Base-by-base conservation (phyloP, 768 basidiomycete species). In the Cystofilobasidium macerans region DNA sequence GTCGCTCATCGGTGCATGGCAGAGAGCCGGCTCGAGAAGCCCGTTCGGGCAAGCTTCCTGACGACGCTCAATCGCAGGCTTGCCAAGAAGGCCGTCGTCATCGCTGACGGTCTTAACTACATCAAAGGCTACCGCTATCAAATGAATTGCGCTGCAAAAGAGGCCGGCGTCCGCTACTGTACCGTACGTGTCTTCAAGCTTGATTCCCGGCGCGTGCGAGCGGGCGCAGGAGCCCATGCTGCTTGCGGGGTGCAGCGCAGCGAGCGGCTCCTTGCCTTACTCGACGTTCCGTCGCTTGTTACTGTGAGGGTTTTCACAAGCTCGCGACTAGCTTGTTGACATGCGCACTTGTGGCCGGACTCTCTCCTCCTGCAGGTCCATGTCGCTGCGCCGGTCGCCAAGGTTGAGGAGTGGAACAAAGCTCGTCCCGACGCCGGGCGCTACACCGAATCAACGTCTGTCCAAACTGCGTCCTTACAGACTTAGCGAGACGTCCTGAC, bases 51-150 rank as follows among this genome's bases (percentile, higher is more conserved):
- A 6, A 80, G 86, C 14, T 80, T 94, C 26, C 90, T 94, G 75
- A 84, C 91, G 0, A 83, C 88, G 0, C 79, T 92, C 59, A 89
- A 86, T 71, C 81, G 95, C 16, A 80, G 82, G 38, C 80, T 99
- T 69, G 80, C 81, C 28, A 75, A 77, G 40, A 84, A 88, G 71
- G 87, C 84, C 0, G 83, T 97, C 71, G 81, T 95, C 65, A 87
- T 99, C 70, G 81, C 92, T 68, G 95, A 99, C 73, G 84, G 86
- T 18, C 81, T 88, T 70, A 98, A 98, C 73, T 97, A 99, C 77
- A 98, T 98, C 81, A 98, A 99, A 75, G 94, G 94, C 14, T 95
- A 91, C 74, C 85, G 95, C 35, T 99, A 99, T 76, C 95, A 99
- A 75, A 85, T 99, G 78, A 95, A 97, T 74, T 97, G 94, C 73